Base-by-base conservation (phyloP, 169 alveolate species). In the Plasmodium adleri region DNA sequence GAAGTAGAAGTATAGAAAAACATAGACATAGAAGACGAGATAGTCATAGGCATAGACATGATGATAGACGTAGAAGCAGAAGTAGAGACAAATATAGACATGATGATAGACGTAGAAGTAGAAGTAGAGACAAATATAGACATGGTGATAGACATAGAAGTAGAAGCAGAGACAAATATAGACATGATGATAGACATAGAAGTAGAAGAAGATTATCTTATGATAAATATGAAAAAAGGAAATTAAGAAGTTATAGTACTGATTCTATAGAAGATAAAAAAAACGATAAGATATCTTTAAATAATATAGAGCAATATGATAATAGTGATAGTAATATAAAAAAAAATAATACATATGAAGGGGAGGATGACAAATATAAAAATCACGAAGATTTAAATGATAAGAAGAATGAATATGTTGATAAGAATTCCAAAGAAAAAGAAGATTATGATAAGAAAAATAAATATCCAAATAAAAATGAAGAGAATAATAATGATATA, bases 121-220 rank as follows among this genome's bases (percentile, higher is more conserved):
- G 87, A 54, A 63, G 45, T 20, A 75, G 89, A 22, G 85, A 59
- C 72, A 58, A 86, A n/a, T 60, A 88, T 28, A 54, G 86, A 45
- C 72, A 64, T 17, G 62, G 66, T 7, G 43, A 66, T 17, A 50
- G 17, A 28, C 24, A 26, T 62, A 70, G 88, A 45, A 32, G 76
- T 22, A 70, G 60, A 43, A 52, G 63, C 86, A 50, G 64, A 6
- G 68, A 28, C 20, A 85, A 66, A 17, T 32, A 54, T 17, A 15
- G 67, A 1, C 39, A 58, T 1, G 68, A 56, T 15, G 45, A 60
- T 28, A 76, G 49, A 1, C 59, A 64, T 6, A 72, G 67, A 52
- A 54, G 54, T 22, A 24, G 56, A 52, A 45, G 22, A 56, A 56
- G 8, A 56, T 56, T n/a, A 6, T 56, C 15, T 56, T 15, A 22